Evolutionary conservation across 768 basidiomycete genomes (phyloP).

Genomic region (Cubamyces sp.): DNA sequence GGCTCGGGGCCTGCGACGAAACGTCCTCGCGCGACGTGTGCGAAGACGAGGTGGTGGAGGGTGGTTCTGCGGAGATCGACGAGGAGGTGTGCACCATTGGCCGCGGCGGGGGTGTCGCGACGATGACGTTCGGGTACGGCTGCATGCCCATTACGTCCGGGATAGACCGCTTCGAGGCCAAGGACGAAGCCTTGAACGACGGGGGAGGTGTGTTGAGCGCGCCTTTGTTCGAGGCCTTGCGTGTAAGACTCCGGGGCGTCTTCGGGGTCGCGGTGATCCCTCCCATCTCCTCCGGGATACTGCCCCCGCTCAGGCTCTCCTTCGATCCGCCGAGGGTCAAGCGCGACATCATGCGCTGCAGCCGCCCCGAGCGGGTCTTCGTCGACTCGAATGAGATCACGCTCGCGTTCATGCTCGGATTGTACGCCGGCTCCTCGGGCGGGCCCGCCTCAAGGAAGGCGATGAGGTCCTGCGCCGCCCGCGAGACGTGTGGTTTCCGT

Average conservation of each 20-base stretch:
- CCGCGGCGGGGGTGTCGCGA: conserved; percentile 34
- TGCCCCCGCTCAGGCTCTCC: conserved; percentile 32
- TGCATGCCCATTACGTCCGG: conserved; percentile 2
- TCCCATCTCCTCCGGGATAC: conserved; percentile 36
- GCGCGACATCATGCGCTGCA: conserved; percentile 85
- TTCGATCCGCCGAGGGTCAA: conserved; percentile 50
- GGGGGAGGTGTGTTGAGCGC: conserved; percentile 29
- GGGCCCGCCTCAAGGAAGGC: conserved; percentile 64
- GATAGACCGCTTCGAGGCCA: conserved; percentile 23
- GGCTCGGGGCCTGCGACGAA: conserved; percentile 20
- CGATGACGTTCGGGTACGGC: conserved; percentile 37
- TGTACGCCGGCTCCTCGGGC: conserved; percentile 42
- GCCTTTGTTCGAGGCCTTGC: conserved; percentile 15
- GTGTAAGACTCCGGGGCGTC: conserved; percentile 29
- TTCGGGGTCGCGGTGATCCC: conserved; percentile 18
- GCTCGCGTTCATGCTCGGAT: conserved; percentile 41
- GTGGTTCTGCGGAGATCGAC: conserved; percentile 14
- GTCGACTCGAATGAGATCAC: conserved; percentile 45
- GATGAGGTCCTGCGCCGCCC: conserved; percentile 52
- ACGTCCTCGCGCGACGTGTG: conserved; percentile 19
- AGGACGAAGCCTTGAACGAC: conserved; percentile 24
- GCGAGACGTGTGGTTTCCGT: conserved; percentile 42
- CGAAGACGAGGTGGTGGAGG: conserved; percentile 19
- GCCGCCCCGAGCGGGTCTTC: conserved; percentile 51
- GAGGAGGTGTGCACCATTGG: conserved; percentile 13